Base-by-base conservation (phyloP, 2,329 filamentous ascomycete genomes). In the Gaeumannomyces sp. region DNA sequence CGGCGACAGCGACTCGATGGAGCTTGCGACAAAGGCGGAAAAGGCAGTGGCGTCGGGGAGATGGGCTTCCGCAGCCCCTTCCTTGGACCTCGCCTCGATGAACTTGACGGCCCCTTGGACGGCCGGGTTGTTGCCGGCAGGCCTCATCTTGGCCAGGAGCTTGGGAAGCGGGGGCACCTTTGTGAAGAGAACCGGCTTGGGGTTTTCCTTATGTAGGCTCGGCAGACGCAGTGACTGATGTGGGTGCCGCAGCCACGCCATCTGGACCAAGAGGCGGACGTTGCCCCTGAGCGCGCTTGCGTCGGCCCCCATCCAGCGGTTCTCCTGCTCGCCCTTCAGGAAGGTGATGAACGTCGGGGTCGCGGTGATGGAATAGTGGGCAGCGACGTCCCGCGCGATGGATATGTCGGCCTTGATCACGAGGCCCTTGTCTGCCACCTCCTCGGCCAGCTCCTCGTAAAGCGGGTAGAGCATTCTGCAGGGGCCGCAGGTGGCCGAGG, bases 341-440 rank as follows among this genome's bases (percentile, higher is more conserved):
- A 93, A 96, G 0, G 92, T 94, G 72, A 95, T 85, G 72, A 98
- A 96, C 0, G 93, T 97, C 0, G 94, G 94, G 0, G 93, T 97
- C 4, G 89, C 89, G 2, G 85, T 83, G 63, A 97, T 84, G 1
- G 81, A 78, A 73, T 90, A 96, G 66, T 82, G 83, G 58, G 80
- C 80, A 29, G 83, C 87, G 61, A 91, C 85, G 67, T 86, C 85
- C 65, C 82, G 84, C 3, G 89, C 87, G 16, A 82, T 78, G 22
- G 86, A 87, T 61, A 92, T 87, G 72, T 98, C 93, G 16, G 96
- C 87, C 73, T 96, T 95, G 77, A 97, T 88, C 61, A 97, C 83
- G 0, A 86, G 79, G 4, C 87, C 88, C 69, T 88, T 88, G 38
- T 84, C 78, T 1, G 85, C 88, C 33, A 88, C 82, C 73, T 96